phyloP scores from a whole-genome alignment of 2,329 filamentous ascomycete genomes.

The Fulvia fulva region DNA sequence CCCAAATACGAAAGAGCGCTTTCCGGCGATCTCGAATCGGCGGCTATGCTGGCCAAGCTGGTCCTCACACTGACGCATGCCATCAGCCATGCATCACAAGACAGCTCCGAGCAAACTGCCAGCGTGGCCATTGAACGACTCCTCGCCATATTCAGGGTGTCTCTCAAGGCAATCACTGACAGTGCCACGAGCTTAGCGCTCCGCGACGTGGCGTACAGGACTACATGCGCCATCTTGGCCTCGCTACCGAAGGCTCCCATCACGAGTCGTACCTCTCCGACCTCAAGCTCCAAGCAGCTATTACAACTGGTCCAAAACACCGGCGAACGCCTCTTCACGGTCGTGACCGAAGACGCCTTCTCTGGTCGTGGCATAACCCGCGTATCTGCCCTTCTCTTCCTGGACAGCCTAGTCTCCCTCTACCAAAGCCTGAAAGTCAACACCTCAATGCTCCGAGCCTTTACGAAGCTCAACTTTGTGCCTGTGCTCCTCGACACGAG shows the following conservation, averaged over 20 bases:
- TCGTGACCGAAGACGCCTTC: conserved; percentile 89
- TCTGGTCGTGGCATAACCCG: conserved; percentile 77
- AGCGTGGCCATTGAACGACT: conserved; percentile 73
- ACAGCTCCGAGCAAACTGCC: conserved; percentile 41
- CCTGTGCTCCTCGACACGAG: conserved; percentile 84
- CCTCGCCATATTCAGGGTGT: conserved; percentile 85
- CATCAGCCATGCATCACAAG: conserved; percentile 54
- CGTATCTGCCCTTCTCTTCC: conserved; percentile 78
- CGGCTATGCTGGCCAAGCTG: conserved; percentile 72
- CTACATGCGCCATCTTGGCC: conserved; percentile 58
- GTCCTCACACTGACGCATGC: conserved; percentile 68
- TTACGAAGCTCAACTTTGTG: conserved; percentile 85
- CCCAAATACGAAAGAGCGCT: conserved; percentile 80
- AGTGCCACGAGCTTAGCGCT: conserved; percentile 67
- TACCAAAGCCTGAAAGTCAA: conserved; percentile 65
- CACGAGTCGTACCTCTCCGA: conserved; percentile 12
- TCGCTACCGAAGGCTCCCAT: conserved; percentile 13
- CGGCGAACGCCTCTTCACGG: conserved; percentile 76
- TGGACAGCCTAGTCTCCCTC: conserved; percentile 71
- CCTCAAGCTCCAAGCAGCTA: conserved; percentile 26
- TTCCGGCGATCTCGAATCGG: conserved; percentile 63
- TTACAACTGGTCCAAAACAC: conserved; percentile 71
- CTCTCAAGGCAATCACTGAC: conserved; percentile 72
- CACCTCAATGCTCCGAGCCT: conserved; percentile 69
- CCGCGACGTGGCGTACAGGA: conserved; percentile 83